These are phyloP conservation scores for Penicillium occitanis DNA, from an alignment of 2,329 filamentous ascomycete species.

Conservation along the genomic window DNA sequence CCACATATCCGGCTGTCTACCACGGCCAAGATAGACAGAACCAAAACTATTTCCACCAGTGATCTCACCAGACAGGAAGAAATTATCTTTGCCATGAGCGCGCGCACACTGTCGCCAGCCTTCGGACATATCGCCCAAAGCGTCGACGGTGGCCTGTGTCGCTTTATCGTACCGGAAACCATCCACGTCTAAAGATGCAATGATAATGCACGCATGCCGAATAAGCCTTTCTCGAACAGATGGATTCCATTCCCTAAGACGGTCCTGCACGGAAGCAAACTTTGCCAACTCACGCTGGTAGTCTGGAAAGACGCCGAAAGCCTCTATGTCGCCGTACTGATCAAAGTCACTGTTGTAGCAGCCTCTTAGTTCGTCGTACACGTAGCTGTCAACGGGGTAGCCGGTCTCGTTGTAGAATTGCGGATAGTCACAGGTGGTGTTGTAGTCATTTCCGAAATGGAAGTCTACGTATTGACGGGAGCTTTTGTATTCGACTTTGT, in stretches of 20 bases:
- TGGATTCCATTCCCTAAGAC: slow-evolving; percentile 63
- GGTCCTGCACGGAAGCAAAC: slow-evolving; percentile 67
- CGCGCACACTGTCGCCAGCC: slow-evolving; percentile 59
- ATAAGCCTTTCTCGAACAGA: slow-evolving; percentile 59
- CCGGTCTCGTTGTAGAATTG: slow-evolving; percentile 63
- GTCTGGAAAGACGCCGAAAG: slow-evolving; percentile 63
- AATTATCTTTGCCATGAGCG: slow-evolving; percentile 61
- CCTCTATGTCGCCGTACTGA: slow-evolving; percentile 63
- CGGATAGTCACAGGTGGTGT: slow-evolving; percentile 58
- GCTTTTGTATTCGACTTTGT: slow-evolving; percentile 59
- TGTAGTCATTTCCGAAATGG: slow-evolving; percentile 53
- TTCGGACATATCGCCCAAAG: slow-evolving; percentile 58
- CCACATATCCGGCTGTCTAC: slow-evolving; percentile 57
- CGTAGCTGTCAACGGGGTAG: slow-evolving; percentile 49
- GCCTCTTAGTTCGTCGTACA: slow-evolving; percentile 51
- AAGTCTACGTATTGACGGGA: slow-evolving; percentile 60
- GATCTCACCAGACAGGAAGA: slow-evolving; percentile 64
- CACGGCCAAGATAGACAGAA: slow-evolving; percentile 62
- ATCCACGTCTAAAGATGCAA: slow-evolving; percentile 64
- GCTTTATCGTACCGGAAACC: slow-evolving; percentile 68
- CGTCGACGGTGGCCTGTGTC: slow-evolving; percentile 62
- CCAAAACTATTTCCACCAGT: slow-evolving; percentile 62
- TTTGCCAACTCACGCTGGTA: slow-evolving; percentile 65
- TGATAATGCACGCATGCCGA: slow-evolving; percentile 63
- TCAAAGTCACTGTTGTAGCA: slow-evolving; percentile 66